Evolutionary conservation across 140 eudicot genomes (phyloP).

Genomic region (Eryngium alpinum): DNA sequence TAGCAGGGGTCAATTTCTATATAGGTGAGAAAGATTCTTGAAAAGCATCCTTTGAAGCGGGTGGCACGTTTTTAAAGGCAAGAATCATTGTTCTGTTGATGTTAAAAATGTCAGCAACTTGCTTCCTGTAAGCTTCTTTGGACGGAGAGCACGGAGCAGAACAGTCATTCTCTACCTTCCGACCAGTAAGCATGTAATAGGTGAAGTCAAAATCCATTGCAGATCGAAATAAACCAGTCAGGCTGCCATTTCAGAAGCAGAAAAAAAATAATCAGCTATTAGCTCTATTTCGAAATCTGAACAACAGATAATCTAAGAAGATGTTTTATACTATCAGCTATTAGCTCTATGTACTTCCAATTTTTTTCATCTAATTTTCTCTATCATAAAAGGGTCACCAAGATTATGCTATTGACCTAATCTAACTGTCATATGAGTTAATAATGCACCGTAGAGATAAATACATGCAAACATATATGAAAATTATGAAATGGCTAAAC

Average conservation of each 20-base stretch:
- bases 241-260: conserved; percentile 34
- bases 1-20: conserved; percentile 17
- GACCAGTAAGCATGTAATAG: conserved; percentile 52
- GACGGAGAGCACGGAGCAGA: conserved; percentile 36
- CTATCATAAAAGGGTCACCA: too few relatives aligned
- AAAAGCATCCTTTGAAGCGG: conserved; percentile 15
- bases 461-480: too few relatives aligned
- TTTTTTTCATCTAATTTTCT: too few relatives aligned
- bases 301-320: too few relatives aligned
- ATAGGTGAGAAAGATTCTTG: conserved; percentile 15
- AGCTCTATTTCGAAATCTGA: too few relatives aligned
- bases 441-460: too few relatives aligned
- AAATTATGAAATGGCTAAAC: too few relatives aligned
- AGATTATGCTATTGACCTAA: too few relatives aligned
- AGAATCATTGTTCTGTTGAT: conserved; percentile 45
- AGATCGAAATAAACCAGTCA: conserved; percentile 66
- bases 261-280: background rate
- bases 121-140: conserved; percentile 39
- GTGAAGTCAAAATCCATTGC: conserved; percentile 75
- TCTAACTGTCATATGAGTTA: too few relatives aligned
- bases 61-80: conserved; percentile 42
- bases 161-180: conserved; percentile 33
- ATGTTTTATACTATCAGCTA: too few relatives aligned
- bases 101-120: conserved; percentile 36
- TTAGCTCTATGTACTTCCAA: too few relatives aligned